These are phyloP conservation scores for Fusarium tjaetaba DNA, from an alignment of 2,329 filamentous ascomycete genomes.

Conservation along the genomic window DNA sequence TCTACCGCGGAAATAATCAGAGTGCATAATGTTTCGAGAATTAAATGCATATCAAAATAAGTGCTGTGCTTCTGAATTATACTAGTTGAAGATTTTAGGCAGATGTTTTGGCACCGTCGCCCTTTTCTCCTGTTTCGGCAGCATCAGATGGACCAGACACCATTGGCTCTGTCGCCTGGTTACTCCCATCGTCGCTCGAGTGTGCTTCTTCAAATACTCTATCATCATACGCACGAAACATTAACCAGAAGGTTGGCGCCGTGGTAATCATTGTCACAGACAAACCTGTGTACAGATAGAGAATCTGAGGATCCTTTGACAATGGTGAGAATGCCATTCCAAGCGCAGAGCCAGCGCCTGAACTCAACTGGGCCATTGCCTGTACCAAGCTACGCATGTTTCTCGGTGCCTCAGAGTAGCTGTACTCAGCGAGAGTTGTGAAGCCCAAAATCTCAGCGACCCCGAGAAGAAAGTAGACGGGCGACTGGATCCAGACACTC, in stretches of 20 bases:
- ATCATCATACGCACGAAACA: not conserved
- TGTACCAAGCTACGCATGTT: not conserved
- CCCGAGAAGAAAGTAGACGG: not conserved
- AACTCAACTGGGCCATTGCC: not conserved
- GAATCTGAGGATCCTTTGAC: not conserved
- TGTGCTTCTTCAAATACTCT: not conserved
- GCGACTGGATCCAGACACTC: not conserved
- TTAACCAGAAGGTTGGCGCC: not conserved
- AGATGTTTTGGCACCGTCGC: not conserved
- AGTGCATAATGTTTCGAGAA: rapidly evolving
- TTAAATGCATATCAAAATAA: rapidly evolving
- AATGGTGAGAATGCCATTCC: not conserved
- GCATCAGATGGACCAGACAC: not conserved
- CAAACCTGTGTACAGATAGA: not conserved
- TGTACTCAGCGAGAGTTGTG: not conserved
- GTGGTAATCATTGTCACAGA: not conserved
- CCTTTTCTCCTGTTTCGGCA: not conserved
- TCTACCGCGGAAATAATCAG: rapidly evolving
- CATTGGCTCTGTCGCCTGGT: not conserved
- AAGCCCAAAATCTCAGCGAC: not conserved
- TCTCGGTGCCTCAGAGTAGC: not conserved
- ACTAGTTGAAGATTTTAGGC: rapidly evolving
- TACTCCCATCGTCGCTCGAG: not conserved
- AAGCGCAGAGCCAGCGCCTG: not conserved
- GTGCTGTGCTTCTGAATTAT: not conserved